Base-by-base conservation (phyloP, 352 stramenopile genomes). In the Phytopythium boreale region DNA sequence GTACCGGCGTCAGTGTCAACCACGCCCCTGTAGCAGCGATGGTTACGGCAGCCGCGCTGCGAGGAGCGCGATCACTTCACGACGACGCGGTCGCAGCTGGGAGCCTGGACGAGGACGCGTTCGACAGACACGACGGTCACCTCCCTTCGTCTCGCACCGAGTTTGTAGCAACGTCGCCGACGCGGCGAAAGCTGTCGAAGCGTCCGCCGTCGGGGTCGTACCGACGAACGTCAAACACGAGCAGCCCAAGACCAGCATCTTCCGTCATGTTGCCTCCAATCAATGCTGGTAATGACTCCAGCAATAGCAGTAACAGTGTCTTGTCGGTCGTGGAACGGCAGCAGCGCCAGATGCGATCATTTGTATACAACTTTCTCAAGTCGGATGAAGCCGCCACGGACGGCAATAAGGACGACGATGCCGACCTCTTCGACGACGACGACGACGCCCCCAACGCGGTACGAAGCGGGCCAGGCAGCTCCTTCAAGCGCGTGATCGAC, bases 291-390 rank as follows among this genome's bases (percentile, higher is more conserved):
- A n/a, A 22, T 27, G 47, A 7, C 26, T 12, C 19, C 14, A 5
- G 34, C n/a, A n/a, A n/a, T n/a, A 12, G 55, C 10, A 15, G 12
- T 20, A 37, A 2, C 31, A 24, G 24, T 6, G 26, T 44, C 20
- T 56, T 87, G 59, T 81, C 82, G 4, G 37, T 84, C 14, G 79
- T 88, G 53, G 80, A 92, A 50, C 79, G 77, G 19, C 79, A 88
- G 61, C 76, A 87, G 53, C 80, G 85, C 14, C 85, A 91, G 62
- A 91, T 98, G 78, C 80, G 87, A 22, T 96, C 88, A 34, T 97
- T 97, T 69, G 62, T 98, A 62, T 79, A 84, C n/a, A 97, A 97
- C 62, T 98, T 97, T 61, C 70, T 97, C 22, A 76, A 84, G 19
- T 76, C 92, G 27, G 88, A 93, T 59, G 71, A 75, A 26, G 20